phyloP scores from a whole-genome alignment of 495 filamentous ascomycete genomes.

The Aspergillus sclerotioniger region DNA sequence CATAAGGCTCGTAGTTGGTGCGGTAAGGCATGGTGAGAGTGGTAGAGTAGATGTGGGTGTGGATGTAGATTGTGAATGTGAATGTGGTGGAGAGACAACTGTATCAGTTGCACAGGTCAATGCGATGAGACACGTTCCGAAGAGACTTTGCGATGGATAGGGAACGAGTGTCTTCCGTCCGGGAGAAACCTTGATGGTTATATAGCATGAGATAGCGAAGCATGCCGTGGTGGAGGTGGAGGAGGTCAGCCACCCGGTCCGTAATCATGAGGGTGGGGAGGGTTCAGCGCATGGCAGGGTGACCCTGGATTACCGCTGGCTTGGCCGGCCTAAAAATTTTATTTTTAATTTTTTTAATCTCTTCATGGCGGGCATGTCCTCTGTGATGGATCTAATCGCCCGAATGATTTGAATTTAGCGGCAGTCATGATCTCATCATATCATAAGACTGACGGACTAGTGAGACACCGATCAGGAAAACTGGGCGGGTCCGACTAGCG shows the following conservation, averaged over 20 bases:
- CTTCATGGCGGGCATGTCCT: background rate
- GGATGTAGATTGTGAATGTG: background rate
- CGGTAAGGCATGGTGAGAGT: slow-evolving; percentile 40
- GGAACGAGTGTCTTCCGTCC: slow-evolving; percentile 6
- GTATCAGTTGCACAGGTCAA: slow-evolving; percentile 1
- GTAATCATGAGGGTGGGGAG: slow-evolving; percentile 10
- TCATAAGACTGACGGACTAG: slow-evolving; percentile 6
- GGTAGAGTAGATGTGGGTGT: slow-evolving; percentile 1
- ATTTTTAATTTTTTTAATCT: slow-evolving; percentile 12
- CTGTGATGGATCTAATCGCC: slow-evolving; percentile 12
- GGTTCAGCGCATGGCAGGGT: slow-evolving; percentile 19
- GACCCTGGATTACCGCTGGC: slow-evolving; percentile 8
- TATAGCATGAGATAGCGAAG: slow-evolving; percentile 16
- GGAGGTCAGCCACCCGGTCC: slow-evolving; percentile 3
- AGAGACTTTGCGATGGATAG: slow-evolving; percentile 2
- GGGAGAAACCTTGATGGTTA: slow-evolving; percentile 20
- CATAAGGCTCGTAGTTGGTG: slow-evolving; percentile 46
- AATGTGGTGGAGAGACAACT: slow-evolving; percentile 1
- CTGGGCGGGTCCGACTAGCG: background rate
- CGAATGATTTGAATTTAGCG: slow-evolving; percentile 24
- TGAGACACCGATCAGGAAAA: slow-evolving; percentile 4
- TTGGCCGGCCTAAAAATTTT: slow-evolving; percentile 3
- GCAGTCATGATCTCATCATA: slow-evolving; percentile 21
- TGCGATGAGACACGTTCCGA: slow-evolving; percentile 9
- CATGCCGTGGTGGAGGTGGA: slow-evolving; percentile 13